phyloP scores from a whole-genome alignment of 2,329 filamentous ascomycete species.

The Falciphora oryzae region DNA sequence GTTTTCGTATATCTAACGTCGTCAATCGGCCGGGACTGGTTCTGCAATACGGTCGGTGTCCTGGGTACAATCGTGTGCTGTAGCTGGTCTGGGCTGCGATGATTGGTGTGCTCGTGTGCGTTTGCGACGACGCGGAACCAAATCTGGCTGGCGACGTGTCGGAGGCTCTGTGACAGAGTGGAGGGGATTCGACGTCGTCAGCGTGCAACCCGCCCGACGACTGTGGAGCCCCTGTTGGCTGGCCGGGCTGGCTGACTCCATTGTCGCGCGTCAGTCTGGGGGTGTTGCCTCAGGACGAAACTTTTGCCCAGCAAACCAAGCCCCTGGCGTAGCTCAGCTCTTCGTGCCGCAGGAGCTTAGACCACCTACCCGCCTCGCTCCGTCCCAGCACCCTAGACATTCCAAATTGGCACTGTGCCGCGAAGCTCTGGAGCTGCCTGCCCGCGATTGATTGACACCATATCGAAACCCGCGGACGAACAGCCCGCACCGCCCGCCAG shows the following conservation, averaged over 20 bases:
- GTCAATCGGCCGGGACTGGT: too few species aligned
- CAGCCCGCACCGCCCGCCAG: background rate
- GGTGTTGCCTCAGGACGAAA: background rate
- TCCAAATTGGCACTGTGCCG: slow-evolving; percentile 3
- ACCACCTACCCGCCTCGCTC: background rate
- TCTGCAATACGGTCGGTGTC: background rate
- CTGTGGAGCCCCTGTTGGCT: background rate
- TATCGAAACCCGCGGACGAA: background rate
- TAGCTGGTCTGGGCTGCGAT: background rate
- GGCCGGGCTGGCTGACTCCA: background rate
- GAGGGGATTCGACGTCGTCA: background rate
- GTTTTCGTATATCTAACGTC: too few species aligned
- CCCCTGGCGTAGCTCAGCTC: background rate
- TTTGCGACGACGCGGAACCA: background rate
- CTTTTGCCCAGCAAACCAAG: background rate
- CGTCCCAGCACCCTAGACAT: background rate
- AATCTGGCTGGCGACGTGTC: background rate
- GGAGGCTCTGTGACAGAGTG: background rate
- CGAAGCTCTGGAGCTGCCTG: slow-evolving; percentile 14
- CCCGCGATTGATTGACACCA: background rate
- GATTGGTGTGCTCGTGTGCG: background rate
- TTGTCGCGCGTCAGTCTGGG: background rate
- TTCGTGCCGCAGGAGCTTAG: background rate
- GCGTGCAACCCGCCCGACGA: background rate
- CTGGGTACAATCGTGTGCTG: background rate